Percentiles rank a stretch among this genome's conserved stretches.
These are phyloP conservation scores for Parachaetomium inaequale DNA, from an alignment of 495 filamentous ascomycete species.

Conservation along the genomic window DNA sequence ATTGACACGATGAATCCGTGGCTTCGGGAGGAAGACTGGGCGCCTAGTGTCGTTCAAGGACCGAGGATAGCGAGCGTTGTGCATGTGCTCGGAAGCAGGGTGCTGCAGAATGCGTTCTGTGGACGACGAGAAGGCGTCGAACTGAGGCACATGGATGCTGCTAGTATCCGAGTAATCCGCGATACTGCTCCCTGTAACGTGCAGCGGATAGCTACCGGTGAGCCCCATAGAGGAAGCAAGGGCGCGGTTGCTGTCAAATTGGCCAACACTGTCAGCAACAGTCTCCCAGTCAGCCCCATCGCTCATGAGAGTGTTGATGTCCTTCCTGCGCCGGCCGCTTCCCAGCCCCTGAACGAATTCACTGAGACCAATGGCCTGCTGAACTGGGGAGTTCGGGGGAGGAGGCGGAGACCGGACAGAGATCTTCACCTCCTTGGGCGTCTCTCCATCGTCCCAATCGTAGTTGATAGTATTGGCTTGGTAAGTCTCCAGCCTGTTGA, in stretches of 20 bases:
- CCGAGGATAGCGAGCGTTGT: constrained; percentile 16
- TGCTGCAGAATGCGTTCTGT: constrained; percentile 30
- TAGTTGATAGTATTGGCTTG: constrained; percentile 4
- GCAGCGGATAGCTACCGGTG: constrained; percentile 10
- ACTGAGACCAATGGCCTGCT: neutral
- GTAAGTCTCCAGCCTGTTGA: constrained; percentile 18
- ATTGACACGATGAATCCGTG: constrained; percentile 26
- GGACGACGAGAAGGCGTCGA: constrained; percentile 25
- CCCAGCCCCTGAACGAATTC: neutral
- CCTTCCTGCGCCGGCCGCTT: neutral
- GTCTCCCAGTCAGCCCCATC: constrained; percentile 33
- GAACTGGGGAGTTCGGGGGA: constrained; percentile 3
- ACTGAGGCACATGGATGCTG: constrained; percentile 2
- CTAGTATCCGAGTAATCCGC: constrained; percentile 36
- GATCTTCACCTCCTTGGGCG: constrained; percentile 17
- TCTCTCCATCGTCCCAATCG: constrained; percentile 15
- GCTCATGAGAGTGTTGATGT: constrained; percentile 19
- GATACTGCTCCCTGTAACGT: constrained; percentile 39
- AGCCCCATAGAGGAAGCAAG: constrained; percentile 16
- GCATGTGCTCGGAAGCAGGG: constrained; percentile 3
- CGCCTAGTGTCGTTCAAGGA: constrained; percentile 27
- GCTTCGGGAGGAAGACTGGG: constrained; percentile 28
- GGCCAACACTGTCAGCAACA: constrained; percentile 22
- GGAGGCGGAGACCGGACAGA: constrained; percentile 5
- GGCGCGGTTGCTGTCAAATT: constrained; percentile 31